phyloP scores from a whole-genome alignment of 257 asterid genomes.

The Penstemon davidsonii region DNA sequence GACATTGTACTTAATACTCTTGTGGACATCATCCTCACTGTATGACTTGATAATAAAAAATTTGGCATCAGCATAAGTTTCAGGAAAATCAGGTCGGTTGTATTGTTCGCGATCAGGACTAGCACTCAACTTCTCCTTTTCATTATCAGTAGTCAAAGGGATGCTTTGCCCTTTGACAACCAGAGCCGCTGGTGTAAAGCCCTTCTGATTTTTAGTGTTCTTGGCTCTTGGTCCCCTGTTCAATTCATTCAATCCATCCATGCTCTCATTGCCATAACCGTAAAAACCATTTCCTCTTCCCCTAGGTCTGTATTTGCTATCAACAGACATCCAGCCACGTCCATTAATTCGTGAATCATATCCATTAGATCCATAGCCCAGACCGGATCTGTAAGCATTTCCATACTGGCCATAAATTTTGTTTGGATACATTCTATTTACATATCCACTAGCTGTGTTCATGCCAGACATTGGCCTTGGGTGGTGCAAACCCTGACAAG shows the following conservation, averaged over 20 bases:
- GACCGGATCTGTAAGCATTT: conserved; percentile 49
- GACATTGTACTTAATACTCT: conserved; percentile 53
- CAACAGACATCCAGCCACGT: conserved; percentile 58
- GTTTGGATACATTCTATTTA: conserved; percentile 51
- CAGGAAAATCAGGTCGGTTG: conserved; percentile 48
- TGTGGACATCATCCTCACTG: conserved; percentile 58
- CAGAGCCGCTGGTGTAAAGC: conserved; percentile 43
- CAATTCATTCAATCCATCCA: conserved; percentile 65
- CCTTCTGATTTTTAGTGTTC: conserved; percentile 46
- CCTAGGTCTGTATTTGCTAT: conserved; percentile 58
- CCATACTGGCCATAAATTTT: conserved; percentile 59
- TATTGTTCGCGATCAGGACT: conserved; percentile 45
- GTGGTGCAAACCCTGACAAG: conserved; percentile 47
- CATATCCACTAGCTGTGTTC: conserved; percentile 46
- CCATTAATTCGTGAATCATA: conserved; percentile 49
- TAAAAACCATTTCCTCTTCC: conserved; percentile 51
- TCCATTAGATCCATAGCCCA: conserved; percentile 52
- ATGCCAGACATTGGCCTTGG: conserved; percentile 45
- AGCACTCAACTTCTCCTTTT: conserved; percentile 29
- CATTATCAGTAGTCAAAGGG: conserved; percentile 38
- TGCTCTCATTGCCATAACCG: conserved; percentile 44
- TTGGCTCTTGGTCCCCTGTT: conserved; percentile 76
- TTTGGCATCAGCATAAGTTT: conserved; percentile 42
- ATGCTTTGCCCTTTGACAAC: conserved; percentile 60
- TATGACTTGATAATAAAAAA: conserved; percentile 51